phyloP scores from a whole-genome alignment of 2,329 filamentous ascomycete genomes.

The Alternaria viburni region DNA sequence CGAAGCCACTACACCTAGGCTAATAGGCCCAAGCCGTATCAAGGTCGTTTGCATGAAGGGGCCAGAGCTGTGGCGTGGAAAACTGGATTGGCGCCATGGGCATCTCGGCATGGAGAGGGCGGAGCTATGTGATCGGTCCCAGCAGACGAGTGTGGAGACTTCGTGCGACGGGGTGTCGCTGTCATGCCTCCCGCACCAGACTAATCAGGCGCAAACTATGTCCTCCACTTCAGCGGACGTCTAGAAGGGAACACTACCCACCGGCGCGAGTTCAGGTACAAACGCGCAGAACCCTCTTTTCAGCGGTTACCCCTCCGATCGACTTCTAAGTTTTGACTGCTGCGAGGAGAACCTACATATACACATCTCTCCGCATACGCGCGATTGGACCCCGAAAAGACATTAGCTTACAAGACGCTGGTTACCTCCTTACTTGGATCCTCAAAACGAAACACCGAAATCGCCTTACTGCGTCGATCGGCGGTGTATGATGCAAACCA shows the following conservation, averaged over 20 bases:
- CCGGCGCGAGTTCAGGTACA: slow-evolving; percentile 9
- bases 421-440: background rate
- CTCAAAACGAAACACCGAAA: background rate
- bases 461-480: background rate
- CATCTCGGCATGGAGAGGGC: slow-evolving; percentile 2
- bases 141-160: slow-evolving; percentile 2
- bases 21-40: background rate
- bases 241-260: background rate
- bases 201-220: background rate
- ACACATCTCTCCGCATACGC: background rate
- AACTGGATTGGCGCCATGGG: background rate
- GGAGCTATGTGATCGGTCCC: slow-evolving; percentile 5
- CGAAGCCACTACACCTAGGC: background rate
- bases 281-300: background rate
- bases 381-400: slow-evolving; percentile 3
- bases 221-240: background rate
- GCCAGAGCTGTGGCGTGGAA: slow-evolving; percentile 13
- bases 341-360: background rate
- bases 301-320: background rate
- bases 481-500: slow-evolving; percentile 1
- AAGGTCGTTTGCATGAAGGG: background rate
- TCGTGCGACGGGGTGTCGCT: slow-evolving; percentile 1
- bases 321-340: background rate
- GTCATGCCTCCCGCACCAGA: background rate
- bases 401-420: background rate